Conservation (phyloP, 2,329 filamentous ascomycete genomes). For the Epicoccum nigrum region DNA sequence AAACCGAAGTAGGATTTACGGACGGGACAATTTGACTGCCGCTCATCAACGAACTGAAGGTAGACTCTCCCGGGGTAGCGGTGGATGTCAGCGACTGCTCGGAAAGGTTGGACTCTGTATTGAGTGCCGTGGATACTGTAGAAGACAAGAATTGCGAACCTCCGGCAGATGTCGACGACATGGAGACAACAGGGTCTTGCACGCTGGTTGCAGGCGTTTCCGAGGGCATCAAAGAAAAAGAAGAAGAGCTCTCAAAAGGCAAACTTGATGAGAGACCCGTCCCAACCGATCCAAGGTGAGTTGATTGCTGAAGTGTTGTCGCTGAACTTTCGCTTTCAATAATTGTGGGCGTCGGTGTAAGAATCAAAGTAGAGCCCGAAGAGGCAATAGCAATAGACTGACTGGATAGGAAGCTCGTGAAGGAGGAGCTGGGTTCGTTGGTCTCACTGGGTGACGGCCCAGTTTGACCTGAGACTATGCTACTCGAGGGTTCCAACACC, state of each 20-base stretch:
- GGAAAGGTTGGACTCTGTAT: neutral
- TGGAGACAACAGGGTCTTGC: neutral
- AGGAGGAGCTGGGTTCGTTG: neutral
- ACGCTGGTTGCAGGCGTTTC: neutral
- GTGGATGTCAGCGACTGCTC: neutral
- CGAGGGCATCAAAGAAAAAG: neutral
- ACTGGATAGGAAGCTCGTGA: neutral
- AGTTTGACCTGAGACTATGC: neutral
- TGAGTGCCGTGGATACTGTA: neutral
- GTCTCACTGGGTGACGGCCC: neutral
- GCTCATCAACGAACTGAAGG: neutral
- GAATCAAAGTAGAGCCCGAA: neutral
- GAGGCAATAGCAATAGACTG: neutral
- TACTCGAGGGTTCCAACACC: neutral
- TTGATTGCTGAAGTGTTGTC: neutral
- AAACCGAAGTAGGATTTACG: neutral
- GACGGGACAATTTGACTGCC: neutral
- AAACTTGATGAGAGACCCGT: neutral
- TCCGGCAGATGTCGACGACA: neutral
- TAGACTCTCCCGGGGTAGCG: neutral
- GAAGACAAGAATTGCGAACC: neutral
- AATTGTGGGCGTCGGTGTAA: neutral
- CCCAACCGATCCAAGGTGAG: neutral
- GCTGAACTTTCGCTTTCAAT: neutral
- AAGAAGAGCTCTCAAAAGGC: neutral